Evolutionary conservation across 2,329 filamentous ascomycete genomes (phyloP).

Genomic region (Penicillium italicum): DNA sequence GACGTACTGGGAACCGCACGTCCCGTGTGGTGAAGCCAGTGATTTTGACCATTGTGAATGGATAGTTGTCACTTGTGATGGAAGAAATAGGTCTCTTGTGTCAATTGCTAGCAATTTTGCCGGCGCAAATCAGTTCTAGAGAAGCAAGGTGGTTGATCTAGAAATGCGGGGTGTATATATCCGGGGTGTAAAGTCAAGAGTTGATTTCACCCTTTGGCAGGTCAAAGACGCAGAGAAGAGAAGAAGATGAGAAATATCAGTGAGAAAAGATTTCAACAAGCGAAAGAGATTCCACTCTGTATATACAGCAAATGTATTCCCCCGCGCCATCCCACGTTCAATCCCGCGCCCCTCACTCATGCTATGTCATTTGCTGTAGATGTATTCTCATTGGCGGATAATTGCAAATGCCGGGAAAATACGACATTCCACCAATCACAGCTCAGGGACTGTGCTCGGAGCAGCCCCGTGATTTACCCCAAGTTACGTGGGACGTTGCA

Average conservation of each 20-base stretch:
- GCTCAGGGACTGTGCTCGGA: slow-evolving; percentile 6
- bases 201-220: neutral
- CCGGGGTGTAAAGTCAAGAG: neutral
- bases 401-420: slow-evolving; percentile 11
- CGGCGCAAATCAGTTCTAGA: slow-evolving; percentile 1
- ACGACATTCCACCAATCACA: slow-evolving; percentile 26
- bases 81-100: neutral
- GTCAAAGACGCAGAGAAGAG: neutral
- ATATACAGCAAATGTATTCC: slow-evolving; percentile 19
- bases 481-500: slow-evolving; percentile 5
- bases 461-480: slow-evolving; percentile 16
- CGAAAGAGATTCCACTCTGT: slow-evolving; percentile 10
- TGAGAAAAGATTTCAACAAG: slow-evolving; percentile 2
- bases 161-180: slow-evolving; percentile 8
- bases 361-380: neutral
- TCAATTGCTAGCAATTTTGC: slow-evolving; percentile 9
- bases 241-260: neutral
- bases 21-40: slow-evolving; percentile 69
- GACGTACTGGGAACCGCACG: slow-evolving; percentile 64
- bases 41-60: slow-evolving; percentile 57
- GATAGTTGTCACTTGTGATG: neutral
- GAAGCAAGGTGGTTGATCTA: neutral
- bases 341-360: slow-evolving; percentile 16
- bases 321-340: slow-evolving; percentile 18
- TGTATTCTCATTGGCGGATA: slow-evolving; percentile 24